phyloP scores from a whole-genome alignment of 1,284 basidiomycete genomes.

The Pseudozyma sp. region DNA sequence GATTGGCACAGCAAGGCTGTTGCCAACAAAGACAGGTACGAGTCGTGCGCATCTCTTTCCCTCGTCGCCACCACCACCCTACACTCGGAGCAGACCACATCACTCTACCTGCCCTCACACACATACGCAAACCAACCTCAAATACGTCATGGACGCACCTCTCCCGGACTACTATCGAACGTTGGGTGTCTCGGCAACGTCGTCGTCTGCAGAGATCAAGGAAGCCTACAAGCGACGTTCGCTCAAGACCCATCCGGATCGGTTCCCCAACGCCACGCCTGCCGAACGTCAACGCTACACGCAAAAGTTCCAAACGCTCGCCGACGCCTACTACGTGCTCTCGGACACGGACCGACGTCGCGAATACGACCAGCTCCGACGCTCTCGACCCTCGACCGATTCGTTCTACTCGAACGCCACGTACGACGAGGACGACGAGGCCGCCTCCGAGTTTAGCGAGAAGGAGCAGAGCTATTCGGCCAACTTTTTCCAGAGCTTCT shows the following conservation, averaged over 20 bases:
- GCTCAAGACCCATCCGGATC: conserved; percentile 83
- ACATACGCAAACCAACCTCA: too few species aligned
- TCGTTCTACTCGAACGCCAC: conserved; percentile 12
- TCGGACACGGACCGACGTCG: conserved; percentile 80
- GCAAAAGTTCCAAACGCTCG: conserved; percentile 74
- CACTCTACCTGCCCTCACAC: too few species aligned
- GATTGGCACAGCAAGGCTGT: too few species aligned
- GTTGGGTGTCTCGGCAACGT: conserved; percentile 72
- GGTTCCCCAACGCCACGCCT: conserved; percentile 79
- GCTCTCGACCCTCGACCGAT: conserved; percentile 30
- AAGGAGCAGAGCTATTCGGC: conserved; percentile 55
- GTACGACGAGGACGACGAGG: conserved; percentile 31
- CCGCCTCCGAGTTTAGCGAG: conserved; percentile 41
- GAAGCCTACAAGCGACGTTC: conserved; percentile 86
- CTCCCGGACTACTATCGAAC: conserved; percentile 63
- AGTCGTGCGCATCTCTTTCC: too few species aligned
- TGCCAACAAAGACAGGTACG: too few species aligned
- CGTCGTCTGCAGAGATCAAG: conserved; percentile 79
- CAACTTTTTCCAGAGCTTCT: conserved; percentile 63
- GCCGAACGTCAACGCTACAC: conserved; percentile 76
- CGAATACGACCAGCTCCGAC: conserved; percentile 75
- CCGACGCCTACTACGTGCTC: conserved; percentile 95
- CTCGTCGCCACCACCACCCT: too few species aligned
- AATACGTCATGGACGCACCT: conserved; percentile 32
- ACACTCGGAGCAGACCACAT: too few species aligned